Conservation (phyloP, 192 early-diverging fungal genomes). For the Thoreauomyces humboldtii region DNA sequence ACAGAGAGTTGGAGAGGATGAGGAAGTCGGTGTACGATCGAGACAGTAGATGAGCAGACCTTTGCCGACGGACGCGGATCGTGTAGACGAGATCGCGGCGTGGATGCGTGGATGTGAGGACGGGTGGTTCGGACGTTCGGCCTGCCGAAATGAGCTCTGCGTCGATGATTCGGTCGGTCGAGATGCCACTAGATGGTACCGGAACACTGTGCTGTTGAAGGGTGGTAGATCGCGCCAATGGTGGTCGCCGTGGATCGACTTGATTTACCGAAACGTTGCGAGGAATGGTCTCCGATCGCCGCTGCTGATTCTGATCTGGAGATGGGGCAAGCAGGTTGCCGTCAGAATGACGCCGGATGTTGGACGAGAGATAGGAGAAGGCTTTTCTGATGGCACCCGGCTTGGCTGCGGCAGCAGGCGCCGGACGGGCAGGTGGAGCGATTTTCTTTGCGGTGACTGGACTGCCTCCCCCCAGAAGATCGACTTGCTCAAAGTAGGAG, state of each 20-base stretch:
- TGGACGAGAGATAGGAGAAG: not conserved
- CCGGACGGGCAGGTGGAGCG: no score
- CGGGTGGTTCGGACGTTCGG: no score
- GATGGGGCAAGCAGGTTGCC: constrained; percentile 1
- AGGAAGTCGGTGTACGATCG: constrained; percentile 16
- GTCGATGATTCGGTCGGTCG: not conserved
- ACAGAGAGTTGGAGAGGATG: constrained; percentile 14
- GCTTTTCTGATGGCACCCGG: not conserved
- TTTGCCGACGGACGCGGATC: not conserved
- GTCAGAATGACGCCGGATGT: constrained; percentile 11
- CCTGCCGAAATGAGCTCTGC: not conserved
- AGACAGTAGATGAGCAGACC: not conserved
- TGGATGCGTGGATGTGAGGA: not conserved
- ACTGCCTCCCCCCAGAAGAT: constrained; percentile 24
- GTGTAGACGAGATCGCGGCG: not conserved
- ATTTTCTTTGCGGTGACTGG: not conserved
- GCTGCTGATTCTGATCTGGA: not conserved
- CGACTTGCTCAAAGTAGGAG: constrained; percentile 44
- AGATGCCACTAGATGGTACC: no score
- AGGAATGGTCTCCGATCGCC: constrained; percentile 15
- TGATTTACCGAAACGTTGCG: constrained; percentile 16
- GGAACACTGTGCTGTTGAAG: no score
- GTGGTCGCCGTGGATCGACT: no score
- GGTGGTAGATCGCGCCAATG: no score
- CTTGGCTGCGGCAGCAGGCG: no score